Evolutionary conservation across 495 filamentous ascomycete genomes (phyloP).

Genomic region (Penicillium parvum): DNA sequence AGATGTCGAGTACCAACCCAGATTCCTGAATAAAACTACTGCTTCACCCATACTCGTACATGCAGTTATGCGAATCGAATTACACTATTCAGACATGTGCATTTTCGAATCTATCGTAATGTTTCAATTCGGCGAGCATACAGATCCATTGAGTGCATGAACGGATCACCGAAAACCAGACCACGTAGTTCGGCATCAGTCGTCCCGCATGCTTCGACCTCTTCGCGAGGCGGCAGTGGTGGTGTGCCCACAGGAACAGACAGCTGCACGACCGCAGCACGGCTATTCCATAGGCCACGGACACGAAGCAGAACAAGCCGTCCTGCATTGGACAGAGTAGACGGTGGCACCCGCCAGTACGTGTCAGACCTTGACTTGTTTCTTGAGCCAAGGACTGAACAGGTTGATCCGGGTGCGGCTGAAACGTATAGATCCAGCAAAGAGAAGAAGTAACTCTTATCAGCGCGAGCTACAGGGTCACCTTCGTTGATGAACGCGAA

Average conservation of each 20-base stretch:
- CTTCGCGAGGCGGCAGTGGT: conserved; percentile 31
- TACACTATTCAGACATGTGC: too few species aligned
- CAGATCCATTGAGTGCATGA: conserved; percentile 73
- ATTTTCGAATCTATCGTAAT: too few species aligned
- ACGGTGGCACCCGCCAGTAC: conserved; percentile 60
- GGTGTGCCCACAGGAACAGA: conserved; percentile 1
- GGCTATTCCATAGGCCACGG: conserved; percentile 2
- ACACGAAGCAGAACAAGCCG: conserved; percentile 58
- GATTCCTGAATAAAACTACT: too few species aligned
- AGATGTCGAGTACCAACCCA: too few species aligned
- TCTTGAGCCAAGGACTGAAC: conserved; percentile 4
- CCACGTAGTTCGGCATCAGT: conserved; percentile 60
- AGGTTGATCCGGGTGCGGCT: conserved; percentile 47
- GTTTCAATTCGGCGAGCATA: conserved; percentile 65
- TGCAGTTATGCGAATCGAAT: too few species aligned
- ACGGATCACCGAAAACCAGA: conserved; percentile 73
- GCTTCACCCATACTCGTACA: too few species aligned
- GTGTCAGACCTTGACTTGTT: conserved; percentile 1
- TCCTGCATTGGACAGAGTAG: conserved; percentile 61
- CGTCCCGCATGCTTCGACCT: conserved; percentile 56
- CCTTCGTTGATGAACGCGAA: conserved; percentile 78
- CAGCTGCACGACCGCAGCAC: background rate
- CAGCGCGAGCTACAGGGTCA: conserved; percentile 72
- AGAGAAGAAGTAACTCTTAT: conserved; percentile 66
- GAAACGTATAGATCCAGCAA: conserved; percentile 65